A percentile compares a stretch with the other conserved stretches of the same genome.
Conservation (phyloP, 2,329 filamentous ascomycete genomes). For the Arachnomyces sp. region DNA sequence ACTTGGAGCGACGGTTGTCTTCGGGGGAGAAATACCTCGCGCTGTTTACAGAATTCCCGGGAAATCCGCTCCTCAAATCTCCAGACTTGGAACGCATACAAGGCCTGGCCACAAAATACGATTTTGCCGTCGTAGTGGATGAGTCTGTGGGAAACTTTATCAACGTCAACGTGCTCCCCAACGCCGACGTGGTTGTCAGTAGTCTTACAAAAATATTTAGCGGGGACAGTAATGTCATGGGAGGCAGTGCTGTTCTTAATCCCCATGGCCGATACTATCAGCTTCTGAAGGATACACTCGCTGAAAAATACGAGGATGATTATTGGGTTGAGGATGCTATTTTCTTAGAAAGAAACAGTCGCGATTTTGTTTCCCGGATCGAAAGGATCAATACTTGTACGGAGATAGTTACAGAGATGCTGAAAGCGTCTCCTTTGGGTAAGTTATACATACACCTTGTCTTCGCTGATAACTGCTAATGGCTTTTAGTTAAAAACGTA, state of each 20-base stretch:
- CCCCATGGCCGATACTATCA: slow-evolving; percentile 63
- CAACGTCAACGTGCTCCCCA: slow-evolving; percentile 86
- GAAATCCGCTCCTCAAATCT: slow-evolving; percentile 79
- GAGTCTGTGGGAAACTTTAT: slow-evolving; percentile 96
- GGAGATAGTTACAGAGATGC: slow-evolving; percentile 69
- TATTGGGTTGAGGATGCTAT: slow-evolving; percentile 92
- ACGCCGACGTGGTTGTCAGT: slow-evolving; percentile 86
- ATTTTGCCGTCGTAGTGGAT: slow-evolving; percentile 86
- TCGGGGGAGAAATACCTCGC: slow-evolving; percentile 69
- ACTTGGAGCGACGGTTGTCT: slow-evolving; percentile 65
- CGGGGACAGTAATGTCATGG: slow-evolving; percentile 97
- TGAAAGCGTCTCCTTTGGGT: slow-evolving; percentile 52
- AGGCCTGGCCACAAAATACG: slow-evolving; percentile 68
- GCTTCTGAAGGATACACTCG: slow-evolving; percentile 59
- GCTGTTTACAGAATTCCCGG: slow-evolving; percentile 91
- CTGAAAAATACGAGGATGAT: slow-evolving; percentile 69
- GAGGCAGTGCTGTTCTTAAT: slow-evolving; percentile 63
- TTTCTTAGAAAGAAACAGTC: slow-evolving; percentile 92
- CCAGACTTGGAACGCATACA: slow-evolving; percentile 81
- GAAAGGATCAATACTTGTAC: slow-evolving; percentile 79
- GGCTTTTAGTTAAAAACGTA: slow-evolving; percentile 60
- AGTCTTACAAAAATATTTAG: slow-evolving; percentile 96
- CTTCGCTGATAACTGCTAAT: slow-evolving; percentile 17
- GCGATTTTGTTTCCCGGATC: slow-evolving; percentile 78
- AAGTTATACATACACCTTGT: slow-evolving; percentile 11